Percentiles rank a stretch among this genome's conserved stretches.
Conservation (phyloP, 352 stramenopile species). For the Saprolegnia diclina region DNA sequence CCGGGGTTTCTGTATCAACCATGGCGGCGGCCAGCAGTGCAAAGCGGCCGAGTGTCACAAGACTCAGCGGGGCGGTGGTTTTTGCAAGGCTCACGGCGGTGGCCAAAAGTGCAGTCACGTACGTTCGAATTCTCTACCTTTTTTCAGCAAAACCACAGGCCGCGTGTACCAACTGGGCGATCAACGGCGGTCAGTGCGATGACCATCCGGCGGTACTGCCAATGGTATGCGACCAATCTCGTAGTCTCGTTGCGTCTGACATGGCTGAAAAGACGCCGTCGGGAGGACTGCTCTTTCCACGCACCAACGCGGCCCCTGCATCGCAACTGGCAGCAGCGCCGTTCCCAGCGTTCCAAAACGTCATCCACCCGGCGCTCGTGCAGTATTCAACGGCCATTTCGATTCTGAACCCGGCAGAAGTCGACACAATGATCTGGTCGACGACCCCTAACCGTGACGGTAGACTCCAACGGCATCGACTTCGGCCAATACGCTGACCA, state of each 20-base stretch:
- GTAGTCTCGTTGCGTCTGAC: not conserved
- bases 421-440: not conserved
- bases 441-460: not conserved
- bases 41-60: slow-evolving; percentile 74
- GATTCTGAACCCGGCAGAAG: slow-evolving; percentile 8
- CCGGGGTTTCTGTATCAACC: slow-evolving; percentile 79
- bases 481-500: slow-evolving; percentile 16
- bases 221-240: not conserved
- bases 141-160: not conserved
- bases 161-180: not conserved
- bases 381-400: slow-evolving; percentile 25
- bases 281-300: not conserved
- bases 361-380: slow-evolving; percentile 21
- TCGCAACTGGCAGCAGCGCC: not conserved
- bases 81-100: slow-evolving; percentile 80
- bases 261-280: not conserved
- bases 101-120: slow-evolving; percentile 31
- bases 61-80: slow-evolving; percentile 33
- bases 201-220: not conserved
- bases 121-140: not conserved
- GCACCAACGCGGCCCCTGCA: not conserved
- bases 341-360: slow-evolving; percentile 17
- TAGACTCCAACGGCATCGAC: slow-evolving; percentile 3
- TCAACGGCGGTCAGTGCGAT: slow-evolving; percentile 11
- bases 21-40: slow-evolving; percentile 81